Conservation (phyloP, 2,329 filamentous ascomycete species). For the Cladosporium sp. region DNA sequence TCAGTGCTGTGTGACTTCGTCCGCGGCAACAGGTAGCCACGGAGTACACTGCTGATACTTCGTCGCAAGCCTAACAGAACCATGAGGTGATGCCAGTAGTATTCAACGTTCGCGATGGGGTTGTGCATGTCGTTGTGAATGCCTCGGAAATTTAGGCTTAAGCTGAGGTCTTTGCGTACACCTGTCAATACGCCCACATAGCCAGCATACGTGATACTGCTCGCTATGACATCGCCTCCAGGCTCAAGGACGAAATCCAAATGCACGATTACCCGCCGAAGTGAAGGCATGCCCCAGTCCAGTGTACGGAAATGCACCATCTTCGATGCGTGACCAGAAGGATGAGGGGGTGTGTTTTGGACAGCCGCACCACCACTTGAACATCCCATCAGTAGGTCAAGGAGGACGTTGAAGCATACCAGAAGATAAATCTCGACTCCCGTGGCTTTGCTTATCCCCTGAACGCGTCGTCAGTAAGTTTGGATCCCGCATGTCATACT, state of each 20-base stretch:
- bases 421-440: slow-evolving; percentile 56
- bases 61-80: slow-evolving; percentile 51
- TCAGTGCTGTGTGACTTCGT: background rate
- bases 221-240: slow-evolving; percentile 39
- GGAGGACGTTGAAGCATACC: slow-evolving; percentile 57
- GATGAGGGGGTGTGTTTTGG: background rate
- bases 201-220: slow-evolving; percentile 48
- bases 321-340: slow-evolving; percentile 19
- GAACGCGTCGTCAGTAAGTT: background rate
- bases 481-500: background rate
- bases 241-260: slow-evolving; percentile 35
- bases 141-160: slow-evolving; percentile 50
- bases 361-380: slow-evolving; percentile 50
- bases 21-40: slow-evolving; percentile 38
- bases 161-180: slow-evolving; percentile 42
- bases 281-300: slow-evolving; percentile 43
- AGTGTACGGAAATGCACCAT: slow-evolving; percentile 54
- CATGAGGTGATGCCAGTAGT: slow-evolving; percentile 46
- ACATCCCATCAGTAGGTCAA: slow-evolving; percentile 62
- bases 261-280: slow-evolving; percentile 39
- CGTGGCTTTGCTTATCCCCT: slow-evolving; percentile 49
- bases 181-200: slow-evolving; percentile 50
- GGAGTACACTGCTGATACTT: slow-evolving; percentile 50
- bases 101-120: slow-evolving; percentile 33
- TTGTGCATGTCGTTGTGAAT: slow-evolving; percentile 40